Conservation (phyloP, 2,329 filamentous ascomycete genomes). For the Ophiognomonia clavigignenti-juglandacearum region DNA sequence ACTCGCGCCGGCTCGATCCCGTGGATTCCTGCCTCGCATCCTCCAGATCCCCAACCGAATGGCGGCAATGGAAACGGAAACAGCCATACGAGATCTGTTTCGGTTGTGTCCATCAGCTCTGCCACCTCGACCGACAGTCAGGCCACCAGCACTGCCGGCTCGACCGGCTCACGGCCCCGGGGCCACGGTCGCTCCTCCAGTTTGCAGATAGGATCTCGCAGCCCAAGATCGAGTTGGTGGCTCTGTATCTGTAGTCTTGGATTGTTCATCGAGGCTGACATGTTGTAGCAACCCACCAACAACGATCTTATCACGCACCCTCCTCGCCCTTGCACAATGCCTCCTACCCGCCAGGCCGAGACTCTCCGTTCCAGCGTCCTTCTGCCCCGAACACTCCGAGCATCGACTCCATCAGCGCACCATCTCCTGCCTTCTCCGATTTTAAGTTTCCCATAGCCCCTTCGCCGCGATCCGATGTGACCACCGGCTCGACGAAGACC, state of each 20-base stretch:
- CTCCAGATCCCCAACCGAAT: slow-evolving; percentile 12
- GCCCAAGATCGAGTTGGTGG: slow-evolving; percentile 35
- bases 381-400: slow-evolving; percentile 41
- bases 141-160: slow-evolving; percentile 35
- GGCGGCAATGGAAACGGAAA: slow-evolving; percentile 36
- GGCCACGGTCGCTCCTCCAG: slow-evolving; percentile 77
- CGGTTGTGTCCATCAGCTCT: slow-evolving; percentile 73
- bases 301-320: slow-evolving; percentile 39
- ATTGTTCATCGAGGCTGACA: slow-evolving; percentile 3
- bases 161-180: slow-evolving; percentile 44
- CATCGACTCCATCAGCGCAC: slow-evolving; percentile 29
- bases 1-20: slow-evolving; percentile 43
- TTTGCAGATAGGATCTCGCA: slow-evolving; percentile 64
- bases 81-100: slow-evolving; percentile 70
- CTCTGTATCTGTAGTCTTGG: background rate
- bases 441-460: slow-evolving; percentile 52
- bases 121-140: slow-evolving; percentile 42
- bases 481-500: slow-evolving; percentile 23
- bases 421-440: slow-evolving; percentile 44
- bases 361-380: slow-evolving; percentile 31
- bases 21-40: slow-evolving; percentile 28
- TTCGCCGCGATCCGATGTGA: slow-evolving; percentile 33
- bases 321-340: slow-evolving; percentile 49
- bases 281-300: slow-evolving; percentile 32
- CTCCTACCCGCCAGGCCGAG: slow-evolving; percentile 48